phyloP scores from a whole-genome alignment of 2,329 filamentous ascomycete genomes.

The Diplodia intermedia region DNA sequence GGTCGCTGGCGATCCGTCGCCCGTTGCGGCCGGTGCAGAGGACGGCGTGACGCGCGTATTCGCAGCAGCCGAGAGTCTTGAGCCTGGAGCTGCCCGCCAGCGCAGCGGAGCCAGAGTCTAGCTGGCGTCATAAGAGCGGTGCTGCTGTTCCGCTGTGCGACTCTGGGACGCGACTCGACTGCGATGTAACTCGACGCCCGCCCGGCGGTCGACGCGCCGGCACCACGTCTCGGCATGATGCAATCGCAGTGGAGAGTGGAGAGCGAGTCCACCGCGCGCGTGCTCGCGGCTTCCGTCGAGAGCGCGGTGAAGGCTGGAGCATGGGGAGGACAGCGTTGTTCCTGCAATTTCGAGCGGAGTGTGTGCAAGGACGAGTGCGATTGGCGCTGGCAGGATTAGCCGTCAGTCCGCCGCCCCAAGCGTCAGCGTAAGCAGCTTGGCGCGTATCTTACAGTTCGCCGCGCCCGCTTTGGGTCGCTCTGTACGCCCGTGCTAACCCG shows the following conservation, averaged over 20 bases:
- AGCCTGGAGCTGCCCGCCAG: conserved; percentile 27
- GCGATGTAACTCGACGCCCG: conserved; percentile 28
- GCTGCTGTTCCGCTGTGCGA: conserved; percentile 26
- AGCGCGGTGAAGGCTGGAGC: conserved; percentile 12
- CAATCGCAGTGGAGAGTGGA: conserved; percentile 26
- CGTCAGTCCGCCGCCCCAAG: conserved; percentile 4
- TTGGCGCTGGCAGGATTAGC: conserved; percentile 28
- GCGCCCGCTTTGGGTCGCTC: conserved; percentile 2
- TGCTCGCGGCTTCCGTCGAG: conserved; percentile 3
- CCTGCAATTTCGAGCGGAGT: conserved; percentile 29
- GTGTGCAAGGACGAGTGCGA: conserved; percentile 18
- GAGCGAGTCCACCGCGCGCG: conserved; percentile 19
- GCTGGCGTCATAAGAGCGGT: conserved; percentile 30
- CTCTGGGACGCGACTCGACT: conserved; percentile 26
- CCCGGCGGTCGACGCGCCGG: conserved; percentile 11
- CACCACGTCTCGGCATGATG: conserved; percentile 29
- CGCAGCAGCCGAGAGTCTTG: conserved; percentile 26
- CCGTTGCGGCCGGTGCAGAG: conserved; percentile 23
- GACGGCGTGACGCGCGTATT: conserved; percentile 28
- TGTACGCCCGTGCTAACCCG: conserved; percentile 20
- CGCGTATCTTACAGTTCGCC: conserved; percentile 22
- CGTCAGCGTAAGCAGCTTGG: conserved; percentile 26
- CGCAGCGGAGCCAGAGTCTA: conserved; percentile 12
- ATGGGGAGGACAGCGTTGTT: conserved; percentile 19
- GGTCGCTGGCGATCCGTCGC: conserved; percentile 22